Evolutionary conservation across 371 early-diverging fungal genomes (phyloP).

Genomic region (Sporodiniella umbellata): DNA sequence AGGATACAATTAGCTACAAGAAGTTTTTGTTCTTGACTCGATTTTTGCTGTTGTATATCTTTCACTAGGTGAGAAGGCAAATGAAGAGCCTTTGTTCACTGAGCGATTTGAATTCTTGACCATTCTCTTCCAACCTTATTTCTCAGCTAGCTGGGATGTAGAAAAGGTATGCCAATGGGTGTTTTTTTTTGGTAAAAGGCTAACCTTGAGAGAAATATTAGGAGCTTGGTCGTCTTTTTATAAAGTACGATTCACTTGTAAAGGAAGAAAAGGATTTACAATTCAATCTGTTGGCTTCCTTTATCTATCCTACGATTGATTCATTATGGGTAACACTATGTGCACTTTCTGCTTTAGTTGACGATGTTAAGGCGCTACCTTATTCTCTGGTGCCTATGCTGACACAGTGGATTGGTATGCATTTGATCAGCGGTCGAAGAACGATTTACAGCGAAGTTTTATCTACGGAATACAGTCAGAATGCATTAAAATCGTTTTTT

Average conservation of each 20-base stretch:
- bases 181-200: neutral
- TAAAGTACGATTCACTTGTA: constrained; percentile 1
- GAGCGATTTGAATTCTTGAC: constrained; percentile 28
- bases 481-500: constrained; percentile 15
- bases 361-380: constrained; percentile 21
- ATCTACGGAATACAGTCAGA: constrained; percentile 25
- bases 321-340: constrained; percentile 31
- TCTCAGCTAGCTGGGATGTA: constrained; percentile 13
- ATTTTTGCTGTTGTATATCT: constrained; percentile 25
- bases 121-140: constrained; percentile 17
- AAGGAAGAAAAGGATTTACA: constrained; percentile 9
- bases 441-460: constrained; percentile 35
- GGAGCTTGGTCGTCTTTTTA: neutral
- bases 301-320: constrained; percentile 34
- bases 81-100: constrained; percentile 4
- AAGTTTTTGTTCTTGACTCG: constrained; percentile 24
- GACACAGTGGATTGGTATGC: constrained; percentile 36
- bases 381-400: constrained; percentile 20
- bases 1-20: constrained; percentile 27
- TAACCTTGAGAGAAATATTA: neutral
- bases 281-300: constrained; percentile 25
- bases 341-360: constrained; percentile 18
- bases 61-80: constrained; percentile 12
- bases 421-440: constrained; percentile 34
- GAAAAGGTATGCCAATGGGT: too few relatives aligned